These are phyloP conservation scores for Stylonectria norvegica DNA, from an alignment of 2,329 filamentous ascomycete species.

Conservation along the genomic window DNA sequence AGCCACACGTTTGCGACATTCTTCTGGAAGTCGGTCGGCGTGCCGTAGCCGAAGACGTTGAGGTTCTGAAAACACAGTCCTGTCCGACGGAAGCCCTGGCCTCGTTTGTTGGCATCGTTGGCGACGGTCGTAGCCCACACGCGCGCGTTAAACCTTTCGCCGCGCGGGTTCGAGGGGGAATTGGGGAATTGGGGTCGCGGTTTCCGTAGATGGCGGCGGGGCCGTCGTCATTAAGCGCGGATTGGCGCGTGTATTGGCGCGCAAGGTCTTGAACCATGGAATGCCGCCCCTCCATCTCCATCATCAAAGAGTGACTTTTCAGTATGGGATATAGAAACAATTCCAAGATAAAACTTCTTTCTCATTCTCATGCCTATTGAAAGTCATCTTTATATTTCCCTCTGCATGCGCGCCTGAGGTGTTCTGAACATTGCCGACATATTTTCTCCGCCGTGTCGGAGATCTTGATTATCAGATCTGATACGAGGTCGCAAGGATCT, in stretches of 20 bases:
- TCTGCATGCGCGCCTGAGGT: no score
- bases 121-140: slow-evolving; percentile 56
- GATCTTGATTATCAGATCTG: no score
- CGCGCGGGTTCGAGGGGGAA: slow-evolving; percentile 45
- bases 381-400: no score
- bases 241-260: slow-evolving; percentile 48
- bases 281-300: slow-evolving; percentile 42
- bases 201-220: slow-evolving; percentile 38
- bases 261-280: slow-evolving; percentile 50
- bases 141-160: slow-evolving; percentile 41
- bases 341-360: no score
- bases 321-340: no score
- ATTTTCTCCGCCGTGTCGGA: no score
- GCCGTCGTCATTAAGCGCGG: slow-evolving; percentile 37
- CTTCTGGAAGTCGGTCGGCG: slow-evolving; percentile 65
- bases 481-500: no score
- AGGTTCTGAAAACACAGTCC: slow-evolving; percentile 63
- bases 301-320: no score
- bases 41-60: slow-evolving; percentile 65
- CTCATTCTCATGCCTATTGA: no score
- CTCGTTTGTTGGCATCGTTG: slow-evolving; percentile 45
- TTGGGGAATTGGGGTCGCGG: slow-evolving; percentile 42
- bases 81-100: slow-evolving; percentile 52
- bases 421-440: no score
- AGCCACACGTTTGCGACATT: slow-evolving; percentile 58